These are phyloP conservation scores for Skeletonema potamos DNA, from an alignment of 108 stramenopile species.

Conservation along the genomic window DNA sequence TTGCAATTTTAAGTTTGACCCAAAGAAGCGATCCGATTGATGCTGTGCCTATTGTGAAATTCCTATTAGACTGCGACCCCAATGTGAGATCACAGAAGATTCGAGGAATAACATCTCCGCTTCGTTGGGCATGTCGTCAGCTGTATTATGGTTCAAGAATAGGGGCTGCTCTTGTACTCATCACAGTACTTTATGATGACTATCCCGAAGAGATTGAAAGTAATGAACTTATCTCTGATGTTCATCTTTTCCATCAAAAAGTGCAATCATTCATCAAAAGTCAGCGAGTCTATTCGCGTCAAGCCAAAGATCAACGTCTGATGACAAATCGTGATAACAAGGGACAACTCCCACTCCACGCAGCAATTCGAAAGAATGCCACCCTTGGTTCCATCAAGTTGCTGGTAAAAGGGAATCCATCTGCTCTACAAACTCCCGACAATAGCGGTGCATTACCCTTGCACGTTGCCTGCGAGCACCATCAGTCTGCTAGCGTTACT, in stretches of 20 bases:
- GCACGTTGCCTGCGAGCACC: neutral
- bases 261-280: neutral
- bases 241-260: neutral
- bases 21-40: no score
- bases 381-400: neutral
- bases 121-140: neutral
- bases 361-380: neutral
- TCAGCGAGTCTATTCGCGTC: neutral
- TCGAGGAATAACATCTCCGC: neutral
- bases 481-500: neutral
- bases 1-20: neutral
- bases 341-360: neutral
- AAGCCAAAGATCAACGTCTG: neutral
- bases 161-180: no score
- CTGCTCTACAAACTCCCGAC: neutral
- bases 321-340: neutral
- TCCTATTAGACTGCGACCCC: neutral
- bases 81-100: neutral
- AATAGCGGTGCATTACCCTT: neutral
- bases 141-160: neutral
- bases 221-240: neutral
- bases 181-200: neutral
- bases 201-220: neutral
- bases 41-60: neutral
- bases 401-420: neutral